These are phyloP conservation scores for Coniophora puteana DNA, from an alignment of 1,284 basidiomycete species.

Conservation along the genomic window DNA sequence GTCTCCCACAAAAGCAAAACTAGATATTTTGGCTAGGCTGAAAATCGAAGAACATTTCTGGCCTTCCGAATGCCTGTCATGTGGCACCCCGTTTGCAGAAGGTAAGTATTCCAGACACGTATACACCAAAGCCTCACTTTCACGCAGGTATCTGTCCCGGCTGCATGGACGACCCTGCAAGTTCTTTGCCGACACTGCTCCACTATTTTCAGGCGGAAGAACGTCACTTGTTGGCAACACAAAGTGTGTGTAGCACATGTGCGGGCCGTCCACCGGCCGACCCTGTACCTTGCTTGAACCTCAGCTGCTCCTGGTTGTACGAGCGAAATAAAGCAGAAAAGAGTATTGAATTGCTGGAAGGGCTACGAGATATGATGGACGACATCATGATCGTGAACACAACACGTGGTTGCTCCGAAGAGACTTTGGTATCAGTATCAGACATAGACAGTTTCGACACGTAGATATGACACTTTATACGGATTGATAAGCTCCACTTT, in stretches of 20 bases:
- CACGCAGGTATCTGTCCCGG: constrained; percentile 61
- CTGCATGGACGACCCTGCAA: constrained; percentile 53
- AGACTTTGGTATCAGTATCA: no score
- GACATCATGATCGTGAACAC: no score
- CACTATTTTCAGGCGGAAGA: constrained; percentile 59
- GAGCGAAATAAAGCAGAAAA: constrained; percentile 64
- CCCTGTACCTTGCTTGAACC: constrained; percentile 69
- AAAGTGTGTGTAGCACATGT: constrained; percentile 73
- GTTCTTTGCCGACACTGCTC: constrained; percentile 59
- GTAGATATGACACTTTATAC: constrained; percentile 9
- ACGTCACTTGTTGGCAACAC: constrained; percentile 49
- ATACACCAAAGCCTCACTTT: constrained; percentile 4
- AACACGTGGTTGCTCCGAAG: no score
- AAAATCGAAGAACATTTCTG: constrained; percentile 78
- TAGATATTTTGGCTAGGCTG: constrained; percentile 28
- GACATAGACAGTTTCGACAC: constrained; percentile 1
- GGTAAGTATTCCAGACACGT: constrained; percentile 34
- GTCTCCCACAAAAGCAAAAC: constrained; percentile 47
- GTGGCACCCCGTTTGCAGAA: constrained; percentile 51
- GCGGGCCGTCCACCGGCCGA: constrained; percentile 53
- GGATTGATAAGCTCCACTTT: constrained; percentile 24
- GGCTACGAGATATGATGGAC: constrained; percentile 31
- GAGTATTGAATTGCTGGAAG: constrained; percentile 46
- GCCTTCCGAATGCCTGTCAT: constrained; percentile 70
- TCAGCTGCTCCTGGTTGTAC: constrained; percentile 84